phyloP scores from a whole-genome alignment of 163 green algal species.

The Volvox carteri region DNA sequence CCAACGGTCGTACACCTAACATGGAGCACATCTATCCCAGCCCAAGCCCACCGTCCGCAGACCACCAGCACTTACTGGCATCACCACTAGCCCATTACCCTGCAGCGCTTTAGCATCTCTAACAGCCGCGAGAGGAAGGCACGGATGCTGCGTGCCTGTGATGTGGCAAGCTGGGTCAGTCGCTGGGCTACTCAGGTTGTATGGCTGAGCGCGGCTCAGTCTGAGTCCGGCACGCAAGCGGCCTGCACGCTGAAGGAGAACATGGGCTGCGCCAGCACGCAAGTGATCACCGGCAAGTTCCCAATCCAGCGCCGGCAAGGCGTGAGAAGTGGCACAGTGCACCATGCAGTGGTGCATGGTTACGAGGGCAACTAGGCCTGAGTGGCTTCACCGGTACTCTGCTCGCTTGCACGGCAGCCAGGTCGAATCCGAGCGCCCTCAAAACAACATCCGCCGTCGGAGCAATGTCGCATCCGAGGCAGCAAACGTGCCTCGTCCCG shows the following conservation, averaged over 20 bases:
- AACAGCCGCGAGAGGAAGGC: conserved; percentile 26
- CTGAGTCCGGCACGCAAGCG: conserved; percentile 8
- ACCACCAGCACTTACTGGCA: conserved; percentile 24
- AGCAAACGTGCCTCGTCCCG: conserved; percentile 29
- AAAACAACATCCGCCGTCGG: conserved; percentile 25
- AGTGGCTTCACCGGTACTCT: conserved; percentile 28
- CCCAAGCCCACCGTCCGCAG: conserved; percentile 6
- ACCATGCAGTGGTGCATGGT: conserved; percentile 23
- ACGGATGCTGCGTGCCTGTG: conserved; percentile 14
- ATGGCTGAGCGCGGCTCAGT: background rate
- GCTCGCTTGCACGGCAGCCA: conserved; percentile 27
- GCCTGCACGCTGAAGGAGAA: conserved; percentile 15
- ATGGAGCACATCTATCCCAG: conserved; percentile 21
- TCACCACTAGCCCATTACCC: conserved; percentile 25
- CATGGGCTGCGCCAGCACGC: conserved; percentile 22
- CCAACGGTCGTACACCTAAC: conserved; percentile 21
- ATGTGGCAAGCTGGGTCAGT: conserved; percentile 30
- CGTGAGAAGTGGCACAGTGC: conserved; percentile 5
- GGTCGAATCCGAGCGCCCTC: conserved; percentile 26
- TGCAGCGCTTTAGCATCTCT: conserved; percentile 22
- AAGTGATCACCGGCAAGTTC: background rate
- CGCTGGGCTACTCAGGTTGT: background rate
- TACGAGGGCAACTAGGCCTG: conserved; percentile 17
- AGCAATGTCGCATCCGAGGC: conserved; percentile 29
- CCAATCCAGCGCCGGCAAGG: conserved; percentile 13